phyloP scores from a whole-genome alignment of 129 eudicot species.

The Ambrosia trifida region DNA sequence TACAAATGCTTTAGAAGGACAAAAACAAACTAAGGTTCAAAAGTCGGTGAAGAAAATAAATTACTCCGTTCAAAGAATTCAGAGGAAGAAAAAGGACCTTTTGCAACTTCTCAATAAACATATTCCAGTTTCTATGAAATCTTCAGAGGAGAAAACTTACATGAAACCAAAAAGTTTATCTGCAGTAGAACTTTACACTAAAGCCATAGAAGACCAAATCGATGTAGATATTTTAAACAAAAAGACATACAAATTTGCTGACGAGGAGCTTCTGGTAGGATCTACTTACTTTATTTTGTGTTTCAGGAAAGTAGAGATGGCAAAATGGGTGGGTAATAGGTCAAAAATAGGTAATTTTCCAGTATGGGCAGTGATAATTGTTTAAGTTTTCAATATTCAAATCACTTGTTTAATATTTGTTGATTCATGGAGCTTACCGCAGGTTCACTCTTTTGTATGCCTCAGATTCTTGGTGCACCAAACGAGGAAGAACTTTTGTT shows the following conservation, averaged over 20 bases:
- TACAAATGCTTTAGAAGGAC: constrained; percentile 30
- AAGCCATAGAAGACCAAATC: constrained; percentile 53
- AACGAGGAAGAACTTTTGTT: constrained; percentile 66
- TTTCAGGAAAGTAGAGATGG: constrained; percentile 19
- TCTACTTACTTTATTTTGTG: constrained; percentile 7
- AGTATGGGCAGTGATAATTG: constrained; percentile 1
- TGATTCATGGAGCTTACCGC: constrained; percentile 51
- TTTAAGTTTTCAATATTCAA: constrained; percentile 4
- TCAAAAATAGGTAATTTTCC: constrained; percentile 1
- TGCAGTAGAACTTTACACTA: constrained; percentile 53
- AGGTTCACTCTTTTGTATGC: constrained; percentile 62
- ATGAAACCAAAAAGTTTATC: constrained; percentile 52
- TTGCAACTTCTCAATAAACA: constrained; percentile 64
- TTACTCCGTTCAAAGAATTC: constrained; percentile 47
- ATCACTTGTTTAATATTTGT: constrained; percentile 37
- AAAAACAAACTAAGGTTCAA: constrained; percentile 57
- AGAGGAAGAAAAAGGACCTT: constrained; percentile 76
- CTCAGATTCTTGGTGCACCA: constrained; percentile 85
- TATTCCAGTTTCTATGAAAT: constrained; percentile 38
- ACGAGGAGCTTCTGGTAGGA: constrained; percentile 78
- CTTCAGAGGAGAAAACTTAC: constrained; percentile 33
- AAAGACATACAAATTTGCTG: constrained; percentile 49
- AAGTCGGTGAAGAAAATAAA: constrained; percentile 45
- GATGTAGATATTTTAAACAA: constrained; percentile 49
- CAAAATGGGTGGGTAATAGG: neutral